phyloP scores from a whole-genome alignment of 2,329 filamentous ascomycete genomes.

The Claviceps cyperi region DNA sequence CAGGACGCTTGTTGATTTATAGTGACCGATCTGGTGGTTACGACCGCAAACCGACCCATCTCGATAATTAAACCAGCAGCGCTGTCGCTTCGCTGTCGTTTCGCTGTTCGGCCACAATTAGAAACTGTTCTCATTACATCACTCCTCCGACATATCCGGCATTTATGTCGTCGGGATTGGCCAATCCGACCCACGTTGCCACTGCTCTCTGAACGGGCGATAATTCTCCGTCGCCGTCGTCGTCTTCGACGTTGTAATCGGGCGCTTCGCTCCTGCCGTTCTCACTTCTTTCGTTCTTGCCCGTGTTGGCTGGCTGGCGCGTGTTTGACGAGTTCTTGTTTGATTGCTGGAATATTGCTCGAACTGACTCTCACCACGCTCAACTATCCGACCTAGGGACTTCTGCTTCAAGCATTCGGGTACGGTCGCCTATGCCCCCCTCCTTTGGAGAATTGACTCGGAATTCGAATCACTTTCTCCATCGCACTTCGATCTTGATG shows the following conservation, averaged over 20 bases:
- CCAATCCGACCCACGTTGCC: neutral
- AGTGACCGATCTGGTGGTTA: neutral
- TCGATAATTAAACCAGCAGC: conserved; percentile 1
- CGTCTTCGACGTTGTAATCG: neutral
- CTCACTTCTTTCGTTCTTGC: conserved; percentile 1
- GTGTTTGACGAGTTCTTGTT: conserved; percentile 6
- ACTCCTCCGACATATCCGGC: neutral
- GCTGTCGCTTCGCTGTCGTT: neutral
- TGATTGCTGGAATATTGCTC: conserved; percentile 28
- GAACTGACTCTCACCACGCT: conserved; percentile 9
- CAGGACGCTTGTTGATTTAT: neutral
- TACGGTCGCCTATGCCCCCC: neutral
- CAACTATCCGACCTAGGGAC: neutral
- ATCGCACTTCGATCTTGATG: neutral
- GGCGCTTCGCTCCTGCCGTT: conserved; percentile 4
- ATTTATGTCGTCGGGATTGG: neutral
- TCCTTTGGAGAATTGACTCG: neutral
- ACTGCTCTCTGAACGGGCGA: neutral
- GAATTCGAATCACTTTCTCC: neutral
- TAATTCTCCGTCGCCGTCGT: neutral
- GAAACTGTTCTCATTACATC: neutral
- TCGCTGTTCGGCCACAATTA: neutral
- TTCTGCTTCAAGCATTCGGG: neutral
- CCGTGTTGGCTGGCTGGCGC: neutral
- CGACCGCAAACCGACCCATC: neutral